phyloP scores from a whole-genome alignment of 306 rosid species.

The Cicer arietinum region DNA sequence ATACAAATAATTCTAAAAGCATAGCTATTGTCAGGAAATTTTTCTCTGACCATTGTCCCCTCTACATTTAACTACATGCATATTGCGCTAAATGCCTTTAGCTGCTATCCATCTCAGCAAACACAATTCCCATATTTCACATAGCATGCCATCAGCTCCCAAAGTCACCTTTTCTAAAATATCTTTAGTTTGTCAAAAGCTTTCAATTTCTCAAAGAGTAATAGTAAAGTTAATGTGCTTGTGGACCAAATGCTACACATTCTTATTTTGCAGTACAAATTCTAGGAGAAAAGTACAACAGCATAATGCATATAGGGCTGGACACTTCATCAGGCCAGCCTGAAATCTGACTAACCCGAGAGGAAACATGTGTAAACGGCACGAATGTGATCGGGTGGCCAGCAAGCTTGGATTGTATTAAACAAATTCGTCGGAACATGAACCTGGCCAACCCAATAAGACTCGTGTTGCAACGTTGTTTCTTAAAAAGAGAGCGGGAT shows the following conservation, averaged over 20 bases:
- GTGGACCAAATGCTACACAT: not conserved
- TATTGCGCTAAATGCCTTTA: not conserved
- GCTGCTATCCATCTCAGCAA: slow-evolving; percentile 4
- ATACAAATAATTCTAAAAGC: not conserved
- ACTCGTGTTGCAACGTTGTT: not conserved
- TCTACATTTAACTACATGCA: not conserved
- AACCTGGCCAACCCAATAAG: not conserved
- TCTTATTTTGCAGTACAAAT: not conserved
- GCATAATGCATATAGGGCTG: not conserved
- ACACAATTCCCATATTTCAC: slow-evolving; percentile 29
- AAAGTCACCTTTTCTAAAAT: slow-evolving; percentile 7
- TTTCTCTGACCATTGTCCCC: slow-evolving; percentile 4
- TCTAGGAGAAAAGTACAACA: not conserved
- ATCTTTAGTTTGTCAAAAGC: slow-evolving; percentile 30
- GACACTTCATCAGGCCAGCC: not conserved
- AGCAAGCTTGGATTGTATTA: not conserved
- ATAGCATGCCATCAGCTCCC: not conserved
- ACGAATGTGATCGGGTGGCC: not conserved
- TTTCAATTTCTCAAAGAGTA: not conserved
- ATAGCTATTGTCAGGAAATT: not conserved
- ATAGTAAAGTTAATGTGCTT: not conserved
- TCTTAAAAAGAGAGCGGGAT: not conserved
- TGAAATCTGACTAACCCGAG: not conserved
- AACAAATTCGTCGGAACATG: not conserved
- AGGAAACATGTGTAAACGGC: not conserved